phyloP scores from a whole-genome alignment of 108 stramenopile genomes.

The Asterionellopsis glacialis region DNA sequence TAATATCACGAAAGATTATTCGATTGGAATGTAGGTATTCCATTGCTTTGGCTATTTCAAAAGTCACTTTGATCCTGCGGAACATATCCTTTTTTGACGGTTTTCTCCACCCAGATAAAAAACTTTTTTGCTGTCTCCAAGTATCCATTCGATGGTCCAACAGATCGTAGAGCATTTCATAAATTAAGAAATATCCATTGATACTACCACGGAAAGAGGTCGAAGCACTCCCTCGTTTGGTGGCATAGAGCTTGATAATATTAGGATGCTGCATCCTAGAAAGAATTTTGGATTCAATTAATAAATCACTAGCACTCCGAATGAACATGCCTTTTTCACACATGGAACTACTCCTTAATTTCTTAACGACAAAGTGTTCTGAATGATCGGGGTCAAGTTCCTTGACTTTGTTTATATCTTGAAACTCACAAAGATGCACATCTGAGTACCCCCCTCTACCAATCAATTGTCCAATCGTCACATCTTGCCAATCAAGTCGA shows the following conservation, averaged over 20 bases:
- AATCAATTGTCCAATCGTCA: slow-evolving; percentile 2
- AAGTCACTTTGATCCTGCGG: neutral
- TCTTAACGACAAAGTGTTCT: too few species aligned
- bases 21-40: slow-evolving; percentile 16
- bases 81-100: too few species aligned
- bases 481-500: slow-evolving; percentile 3
- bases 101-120: too few species aligned
- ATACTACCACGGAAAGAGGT: slow-evolving; percentile 8
- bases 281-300: slow-evolving; percentile 23
- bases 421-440: neutral
- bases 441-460: slow-evolving; percentile 1
- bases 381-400: too few species aligned
- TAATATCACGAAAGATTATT: slow-evolving; percentile 32
- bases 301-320: slow-evolving; percentile 24
- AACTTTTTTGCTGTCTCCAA: slow-evolving; percentile 6
- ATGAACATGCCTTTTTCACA: slow-evolving; percentile 6
- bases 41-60: slow-evolving; percentile 9
- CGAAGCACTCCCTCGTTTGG: slow-evolving; percentile 6
- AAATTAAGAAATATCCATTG: slow-evolving; percentile 42
- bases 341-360: too few species aligned
- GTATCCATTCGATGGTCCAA: slow-evolving; percentile 35
- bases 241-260: slow-evolving; percentile 24
- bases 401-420: too few species aligned
- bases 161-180: slow-evolving; percentile 44
- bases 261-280: slow-evolving; percentile 24